Conservation (phyloP, 805 yeast genomes). For the Candida cerambycidarum region DNA sequence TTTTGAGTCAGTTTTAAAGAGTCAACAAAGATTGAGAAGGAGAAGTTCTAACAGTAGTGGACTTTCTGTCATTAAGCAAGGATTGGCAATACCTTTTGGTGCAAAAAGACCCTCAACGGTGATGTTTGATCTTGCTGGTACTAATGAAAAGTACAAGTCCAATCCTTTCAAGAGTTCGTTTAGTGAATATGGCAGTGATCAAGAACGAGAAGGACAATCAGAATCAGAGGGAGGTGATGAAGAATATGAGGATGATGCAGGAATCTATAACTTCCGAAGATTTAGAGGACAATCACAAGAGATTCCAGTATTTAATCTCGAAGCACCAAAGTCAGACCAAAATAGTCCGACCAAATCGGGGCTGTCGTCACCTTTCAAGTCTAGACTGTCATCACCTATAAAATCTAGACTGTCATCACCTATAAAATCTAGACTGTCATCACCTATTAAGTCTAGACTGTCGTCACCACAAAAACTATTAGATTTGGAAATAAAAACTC, state of each 20-base stretch:
- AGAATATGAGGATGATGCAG: conserved; percentile 6
- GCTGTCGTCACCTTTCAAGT: conserved; percentile 12
- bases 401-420: conserved; percentile 10
- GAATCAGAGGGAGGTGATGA: neutral
- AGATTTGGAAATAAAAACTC: conserved; percentile 13
- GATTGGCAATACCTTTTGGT: conserved; percentile 13
- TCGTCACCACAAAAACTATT: conserved; percentile 12
- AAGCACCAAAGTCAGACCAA: neutral
- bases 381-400: conserved; percentile 14
- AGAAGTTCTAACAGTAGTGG: conserved; percentile 11
- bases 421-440: conserved; percentile 9
- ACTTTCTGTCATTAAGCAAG: conserved; percentile 18
- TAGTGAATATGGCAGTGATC: neutral
- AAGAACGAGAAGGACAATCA: neutral
- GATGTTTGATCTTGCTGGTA: conserved; percentile 5
- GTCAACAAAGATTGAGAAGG: neutral
- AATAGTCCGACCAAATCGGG: conserved; percentile 7
- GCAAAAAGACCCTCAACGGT: conserved; percentile 7
- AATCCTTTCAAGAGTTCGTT: neutral
- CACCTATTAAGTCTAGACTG: conserved; percentile 14
- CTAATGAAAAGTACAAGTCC: neutral
- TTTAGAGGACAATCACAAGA: neutral
- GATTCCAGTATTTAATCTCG: conserved; percentile 2
- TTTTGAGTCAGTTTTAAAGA: conserved; percentile 3
- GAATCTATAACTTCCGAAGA: conserved; percentile 11